A percentile compares a stretch with the other conserved stretches of the same genome.
Conservation (phyloP, 2,329 filamentous ascomycete genomes). For the Colletotrichum gigasporum region DNA sequence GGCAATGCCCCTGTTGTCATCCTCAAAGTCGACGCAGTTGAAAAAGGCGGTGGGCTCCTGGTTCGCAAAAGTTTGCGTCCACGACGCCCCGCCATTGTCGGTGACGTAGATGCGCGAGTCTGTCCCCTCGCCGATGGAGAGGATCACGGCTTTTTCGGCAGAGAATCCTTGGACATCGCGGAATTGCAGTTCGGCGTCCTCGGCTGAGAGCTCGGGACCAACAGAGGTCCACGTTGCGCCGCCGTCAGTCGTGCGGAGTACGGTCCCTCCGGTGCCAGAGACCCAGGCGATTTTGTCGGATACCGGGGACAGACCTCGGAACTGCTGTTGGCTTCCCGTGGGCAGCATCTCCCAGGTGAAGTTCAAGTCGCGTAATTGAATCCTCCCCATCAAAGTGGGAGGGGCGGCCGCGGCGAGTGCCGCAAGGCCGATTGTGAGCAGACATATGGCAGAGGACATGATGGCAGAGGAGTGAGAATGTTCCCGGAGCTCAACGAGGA, state of each 20-base stretch:
- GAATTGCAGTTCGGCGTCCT: slow-evolving; percentile 40
- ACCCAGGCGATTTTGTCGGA: slow-evolving; percentile 43
- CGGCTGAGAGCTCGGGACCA: slow-evolving; percentile 36
- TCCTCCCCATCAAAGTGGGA: not conserved
- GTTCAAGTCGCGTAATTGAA: slow-evolving; percentile 1
- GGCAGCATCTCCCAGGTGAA: slow-evolving; percentile 37
- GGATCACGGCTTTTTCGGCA: slow-evolving; percentile 48
- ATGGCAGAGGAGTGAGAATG: too few species aligned
- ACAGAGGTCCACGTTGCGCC: slow-evolving; percentile 42
- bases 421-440: not conserved
- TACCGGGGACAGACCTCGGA: slow-evolving; percentile 42
- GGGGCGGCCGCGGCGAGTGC: slow-evolving; percentile 11
- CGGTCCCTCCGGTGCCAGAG: slow-evolving; percentile 41
- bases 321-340: slow-evolving; percentile 39
- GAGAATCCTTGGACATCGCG: slow-evolving; percentile 50
- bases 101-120: slow-evolving; percentile 44
- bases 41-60: slow-evolving; percentile 42
- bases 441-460: slow-evolving; percentile 1
- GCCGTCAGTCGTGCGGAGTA: slow-evolving; percentile 41
- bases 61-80: slow-evolving; percentile 40
- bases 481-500: not conserved
- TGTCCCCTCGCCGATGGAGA: slow-evolving; percentile 45
- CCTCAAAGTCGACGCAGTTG: slow-evolving; percentile 44
- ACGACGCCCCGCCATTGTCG: slow-evolving; percentile 38
- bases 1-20: slow-evolving; percentile 37